Evolutionary conservation across 2,329 filamentous ascomycete species (phyloP).

Genomic region (Byssothecium circinans): DNA sequence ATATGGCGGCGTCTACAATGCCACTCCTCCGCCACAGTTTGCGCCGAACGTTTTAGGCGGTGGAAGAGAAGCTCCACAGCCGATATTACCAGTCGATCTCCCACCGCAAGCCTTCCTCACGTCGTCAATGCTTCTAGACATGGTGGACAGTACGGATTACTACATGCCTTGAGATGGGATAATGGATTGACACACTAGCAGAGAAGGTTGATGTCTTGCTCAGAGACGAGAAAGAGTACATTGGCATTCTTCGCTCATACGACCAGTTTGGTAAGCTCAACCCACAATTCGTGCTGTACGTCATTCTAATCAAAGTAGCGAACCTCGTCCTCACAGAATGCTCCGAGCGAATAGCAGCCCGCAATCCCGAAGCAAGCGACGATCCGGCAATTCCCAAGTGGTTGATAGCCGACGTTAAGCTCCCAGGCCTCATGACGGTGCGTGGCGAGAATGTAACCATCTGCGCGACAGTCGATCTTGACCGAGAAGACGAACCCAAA

Average conservation of each 20-base stretch:
- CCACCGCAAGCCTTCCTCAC: constrained; percentile 99
- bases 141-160: constrained; percentile 78
- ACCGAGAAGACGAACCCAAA: constrained; percentile 88
- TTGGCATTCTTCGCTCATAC: constrained; percentile 91
- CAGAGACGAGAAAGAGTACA: constrained; percentile 89
- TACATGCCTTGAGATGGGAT: neutral
- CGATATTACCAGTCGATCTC: constrained; percentile 48
- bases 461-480: constrained; percentile 93
- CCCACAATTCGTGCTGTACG: neutral
- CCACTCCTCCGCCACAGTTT: constrained; percentile 52
- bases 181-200: constrained; percentile 46
- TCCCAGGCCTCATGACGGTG: constrained; percentile 87
- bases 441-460: constrained; percentile 96
- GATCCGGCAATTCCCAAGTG: constrained; percentile 32
- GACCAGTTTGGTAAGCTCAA: constrained; percentile 85
- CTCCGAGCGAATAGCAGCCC: constrained; percentile 80
- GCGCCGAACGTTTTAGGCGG: constrained; percentile 34
- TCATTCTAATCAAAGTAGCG: constrained; percentile 56
- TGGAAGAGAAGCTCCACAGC: constrained; percentile 24
- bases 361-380: constrained; percentile 45
- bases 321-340: constrained; percentile 95
- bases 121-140: constrained; percentile 88
- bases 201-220: constrained; percentile 94
- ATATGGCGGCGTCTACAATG: constrained; percentile 40
- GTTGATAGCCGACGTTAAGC: constrained; percentile 80